Base-by-base conservation (phyloP, 768 basidiomycete species). In the Mrakia frigida region DNA sequence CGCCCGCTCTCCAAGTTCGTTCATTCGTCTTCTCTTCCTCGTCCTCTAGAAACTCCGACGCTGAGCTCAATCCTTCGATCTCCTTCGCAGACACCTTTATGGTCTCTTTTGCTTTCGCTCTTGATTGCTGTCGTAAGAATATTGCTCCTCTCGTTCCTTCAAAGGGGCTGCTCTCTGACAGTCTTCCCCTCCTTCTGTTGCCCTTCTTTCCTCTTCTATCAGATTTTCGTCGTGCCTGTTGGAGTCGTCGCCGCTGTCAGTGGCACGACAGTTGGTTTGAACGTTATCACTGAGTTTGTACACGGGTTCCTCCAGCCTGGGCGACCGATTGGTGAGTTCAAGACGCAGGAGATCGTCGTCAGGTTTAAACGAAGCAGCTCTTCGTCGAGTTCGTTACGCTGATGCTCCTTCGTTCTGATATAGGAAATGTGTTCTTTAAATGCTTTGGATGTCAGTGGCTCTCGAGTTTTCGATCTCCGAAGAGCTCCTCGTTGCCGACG, bases 271-370 rank as follows among this genome's bases (percentile, higher is more conserved):
- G 82, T 83, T 35, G 84, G 84, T 0, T 75, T 84, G 80, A 84
- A 84, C 70, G 84, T 84, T n/a, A 53, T 84, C 53, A 84, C 83
- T 1, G 84, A 84, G 69, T 83, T 83, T 16, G 72, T 67, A 11
- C 35, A 80, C 2, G 82, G 82, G 2, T 81, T 77, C 41, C 75
- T 83, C 25, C 79, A 80, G 61, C 82, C 82, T 1, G 82, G 82
- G 0, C 63, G n/a, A 16, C 75, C 74, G 6, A 50, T 75, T 10
- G 46, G 43, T 43, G 43, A 43, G 43, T 43, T 43, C 43, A n/a
- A n/a, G n/a, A n/a, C n/a, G n/a, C n/a, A n/a, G n/a, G n/a, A n/a
- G n/a, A n/a, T n/a, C n/a, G n/a, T n/a, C n/a, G n/a, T n/a, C n/a
- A n/a, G n/a, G n/a, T n/a, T n/a, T n/a, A 13, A 43, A 43, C 43